These are phyloP conservation scores for Tuber umbilicatum DNA, from an alignment of 495 filamentous ascomycete species.

Conservation along the genomic window DNA sequence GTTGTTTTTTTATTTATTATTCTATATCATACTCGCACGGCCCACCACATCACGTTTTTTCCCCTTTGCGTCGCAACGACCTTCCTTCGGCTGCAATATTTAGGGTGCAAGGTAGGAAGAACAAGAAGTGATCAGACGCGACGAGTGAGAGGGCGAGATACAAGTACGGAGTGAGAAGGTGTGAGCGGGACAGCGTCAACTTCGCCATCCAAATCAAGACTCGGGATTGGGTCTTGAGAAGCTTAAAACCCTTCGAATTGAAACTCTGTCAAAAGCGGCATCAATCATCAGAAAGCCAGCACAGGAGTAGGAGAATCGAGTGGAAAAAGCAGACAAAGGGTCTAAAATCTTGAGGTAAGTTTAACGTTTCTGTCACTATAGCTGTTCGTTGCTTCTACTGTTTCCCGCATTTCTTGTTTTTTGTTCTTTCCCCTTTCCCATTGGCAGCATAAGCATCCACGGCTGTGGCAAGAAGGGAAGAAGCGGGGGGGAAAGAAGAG, in stretches of 20 bases:
- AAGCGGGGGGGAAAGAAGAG: neutral
- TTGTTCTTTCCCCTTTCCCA: neutral
- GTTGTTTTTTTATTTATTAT: slow-evolving; percentile 11
- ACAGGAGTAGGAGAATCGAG: neutral
- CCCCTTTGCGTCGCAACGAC: slow-evolving; percentile 11
- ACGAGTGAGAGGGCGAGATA: slow-evolving; percentile 13
- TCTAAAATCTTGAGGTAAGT: slow-evolving; percentile 1
- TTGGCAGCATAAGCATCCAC: slow-evolving; percentile 3
- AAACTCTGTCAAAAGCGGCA: slow-evolving; percentile 4
- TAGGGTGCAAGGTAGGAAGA: slow-evolving; percentile 11
- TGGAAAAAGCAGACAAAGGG: neutral
- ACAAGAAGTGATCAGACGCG: slow-evolving; percentile 18
- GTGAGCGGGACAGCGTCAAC: slow-evolving; percentile 14
- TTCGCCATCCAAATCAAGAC: neutral
- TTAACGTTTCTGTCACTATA: neutral
- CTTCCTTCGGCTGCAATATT: slow-evolving; percentile 21
- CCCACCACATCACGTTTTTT: slow-evolving; percentile 28
- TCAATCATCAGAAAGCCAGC: neutral
- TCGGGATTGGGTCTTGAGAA: neutral
- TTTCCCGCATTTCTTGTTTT: neutral
- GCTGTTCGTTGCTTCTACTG: neutral
- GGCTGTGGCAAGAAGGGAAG: slow-evolving; percentile 2
- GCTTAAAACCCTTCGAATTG: neutral
- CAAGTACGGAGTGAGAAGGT: slow-evolving; percentile 22
- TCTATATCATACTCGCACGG: slow-evolving; percentile 16